Base-by-base conservation (phyloP, 768 basidiomycete genomes). In the Cystofilobasidium bisporidii region DNA sequence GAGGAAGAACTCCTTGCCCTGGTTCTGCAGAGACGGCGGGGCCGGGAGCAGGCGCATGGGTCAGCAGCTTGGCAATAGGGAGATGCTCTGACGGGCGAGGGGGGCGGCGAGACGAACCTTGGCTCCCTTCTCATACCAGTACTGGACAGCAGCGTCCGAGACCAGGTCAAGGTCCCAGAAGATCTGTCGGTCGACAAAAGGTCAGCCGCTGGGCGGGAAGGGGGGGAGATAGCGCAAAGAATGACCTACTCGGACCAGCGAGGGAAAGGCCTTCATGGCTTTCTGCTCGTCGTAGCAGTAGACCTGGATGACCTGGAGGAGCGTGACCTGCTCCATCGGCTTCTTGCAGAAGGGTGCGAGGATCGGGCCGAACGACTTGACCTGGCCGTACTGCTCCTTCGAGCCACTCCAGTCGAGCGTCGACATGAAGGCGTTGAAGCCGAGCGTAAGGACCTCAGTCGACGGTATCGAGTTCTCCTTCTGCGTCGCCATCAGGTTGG, bases 241-340 rank as follows among this genome's bases (percentile, higher is more conserved):
- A 59, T 22, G n/a, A 72, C 74, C 33, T 62, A 83, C 91, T 82
- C 97, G 96, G 71, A 99, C 82, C 76, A 98, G 87, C 74, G 92
- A 89, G 57, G 91, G 87, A 82, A 99, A 98, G 11, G 91, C 83
- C 76, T 92, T 92, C 79, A 92, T 93, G 74, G 94, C 83, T 66
- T 89, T 88, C 30, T 91, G 93, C 75, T 97, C 91, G 79, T 94
- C 91, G 78, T 98, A 96, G 77, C 90, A 93, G 80, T 94, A 89
- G 71, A 90, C 82, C 80, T 99, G 94, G 9, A 94, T 90, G 61
- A 68, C 71, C 36, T 48, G 73, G 58, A 99, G 91, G 64, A 99
- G 83, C 38, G 88, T 85, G 43, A 99, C 89, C 79, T 99, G 85
- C 26, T 89, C 88, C 78, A 93, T 93, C 24, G 91, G 84, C 63